These are phyloP conservation scores for Tetrapisispora iriomotensis DNA, from an alignment of 805 yeast genomes.

Conservation along the genomic window DNA sequence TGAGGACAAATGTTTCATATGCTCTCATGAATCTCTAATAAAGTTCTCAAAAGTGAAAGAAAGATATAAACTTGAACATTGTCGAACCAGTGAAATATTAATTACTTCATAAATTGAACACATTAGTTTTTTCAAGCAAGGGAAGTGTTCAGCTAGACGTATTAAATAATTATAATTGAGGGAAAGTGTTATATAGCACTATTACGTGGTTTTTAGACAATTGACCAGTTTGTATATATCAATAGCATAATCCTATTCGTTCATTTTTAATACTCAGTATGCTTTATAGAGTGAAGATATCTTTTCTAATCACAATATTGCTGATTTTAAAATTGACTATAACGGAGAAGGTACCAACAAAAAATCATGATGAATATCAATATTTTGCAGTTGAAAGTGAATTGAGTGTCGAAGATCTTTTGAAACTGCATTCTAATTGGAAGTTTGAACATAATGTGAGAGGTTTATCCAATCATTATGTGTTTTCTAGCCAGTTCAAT, in stretches of 20 bases:
- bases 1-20: too few relatives aligned
- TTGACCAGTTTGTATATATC: too few relatives aligned
- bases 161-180: too few relatives aligned
- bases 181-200: too few relatives aligned
- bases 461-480: conserved; percentile 52
- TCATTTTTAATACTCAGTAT: neutral
- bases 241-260: neutral
- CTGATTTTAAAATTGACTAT: neutral
- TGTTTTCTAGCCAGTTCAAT: conserved; percentile 43
- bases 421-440: conserved; percentile 35
- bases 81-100: too few relatives aligned
- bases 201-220: too few relatives aligned
- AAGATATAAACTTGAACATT: too few relatives aligned
- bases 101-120: too few relatives aligned
- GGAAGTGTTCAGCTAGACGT: neutral
- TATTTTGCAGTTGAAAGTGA: conserved; percentile 57
- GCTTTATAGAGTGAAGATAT: neutral
- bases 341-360: conserved; percentile 25
- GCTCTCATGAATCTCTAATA: too few relatives aligned
- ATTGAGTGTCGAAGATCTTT: conserved; percentile 30
- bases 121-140: too few relatives aligned
- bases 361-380: conserved; percentile 42
- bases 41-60: too few relatives aligned
- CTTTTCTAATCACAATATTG: neutral
- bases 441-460: conserved; percentile 55